Conservation (phyloP, 208 protist genomes). For the Leishmania martiniquensis region DNA sequence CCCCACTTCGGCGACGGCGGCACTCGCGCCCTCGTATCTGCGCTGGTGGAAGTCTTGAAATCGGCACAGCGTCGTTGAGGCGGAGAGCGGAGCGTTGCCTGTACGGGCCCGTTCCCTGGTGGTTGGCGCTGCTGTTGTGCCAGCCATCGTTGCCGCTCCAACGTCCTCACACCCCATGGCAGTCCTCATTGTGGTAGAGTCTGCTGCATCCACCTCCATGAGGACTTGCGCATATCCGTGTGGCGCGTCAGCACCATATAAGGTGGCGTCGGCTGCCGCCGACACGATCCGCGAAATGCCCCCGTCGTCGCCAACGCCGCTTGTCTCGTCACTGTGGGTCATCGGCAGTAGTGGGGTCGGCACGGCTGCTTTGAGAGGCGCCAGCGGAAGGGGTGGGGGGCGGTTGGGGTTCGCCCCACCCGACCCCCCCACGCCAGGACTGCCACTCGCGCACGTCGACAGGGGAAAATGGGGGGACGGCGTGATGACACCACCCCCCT, state of each 20-base stretch:
- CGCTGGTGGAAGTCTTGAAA: slow-evolving; percentile 18
- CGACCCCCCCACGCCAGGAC: background rate
- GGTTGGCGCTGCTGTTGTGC: background rate
- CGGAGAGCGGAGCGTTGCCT: slow-evolving; percentile 1
- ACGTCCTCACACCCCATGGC: background rate
- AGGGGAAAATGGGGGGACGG: background rate
- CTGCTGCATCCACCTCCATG: slow-evolving; percentile 1
- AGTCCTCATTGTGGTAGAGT: background rate
- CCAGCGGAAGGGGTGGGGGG: background rate
- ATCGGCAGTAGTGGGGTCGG: background rate
- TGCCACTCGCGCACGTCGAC: background rate
- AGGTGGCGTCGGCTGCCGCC: background rate
- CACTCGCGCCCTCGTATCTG: background rate
- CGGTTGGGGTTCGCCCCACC: background rate
- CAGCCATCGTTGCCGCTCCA: background rate
- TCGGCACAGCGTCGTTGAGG: background rate
- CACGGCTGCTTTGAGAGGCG: background rate
- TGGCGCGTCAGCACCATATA: background rate
- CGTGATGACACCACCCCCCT: background rate
- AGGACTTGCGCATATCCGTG: background rate
- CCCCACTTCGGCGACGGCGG: background rate
- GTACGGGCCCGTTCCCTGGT: background rate
- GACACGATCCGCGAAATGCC: background rate
- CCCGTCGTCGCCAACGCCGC: background rate
- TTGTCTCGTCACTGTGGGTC: background rate